These are phyloP conservation scores for Elsinoe arachidis DNA, from an alignment of 2,329 filamentous ascomycete species.

Conservation along the genomic window DNA sequence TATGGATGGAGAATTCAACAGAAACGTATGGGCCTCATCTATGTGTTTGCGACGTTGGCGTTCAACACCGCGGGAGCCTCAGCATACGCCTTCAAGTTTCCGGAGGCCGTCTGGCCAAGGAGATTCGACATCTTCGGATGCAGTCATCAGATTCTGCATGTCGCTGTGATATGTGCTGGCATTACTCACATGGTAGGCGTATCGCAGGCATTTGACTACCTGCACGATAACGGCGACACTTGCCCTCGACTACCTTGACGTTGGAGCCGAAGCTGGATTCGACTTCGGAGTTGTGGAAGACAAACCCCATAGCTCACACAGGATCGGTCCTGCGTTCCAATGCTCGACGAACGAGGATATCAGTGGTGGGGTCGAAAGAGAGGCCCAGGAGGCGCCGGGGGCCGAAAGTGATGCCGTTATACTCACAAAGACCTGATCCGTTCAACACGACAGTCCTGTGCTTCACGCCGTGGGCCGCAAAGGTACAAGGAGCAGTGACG, in stretches of 20 bases:
- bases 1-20: conserved; percentile 10
- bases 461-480: no score
- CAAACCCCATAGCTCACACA: no score
- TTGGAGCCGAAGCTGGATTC: no score
- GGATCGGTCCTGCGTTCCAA: no score
- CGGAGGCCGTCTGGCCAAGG: conserved; percentile 21
- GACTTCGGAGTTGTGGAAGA: no score
- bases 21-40: conserved; percentile 11
- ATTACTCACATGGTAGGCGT: conserved; percentile 21
- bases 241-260: neutral
- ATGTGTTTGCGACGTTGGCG: conserved; percentile 5
- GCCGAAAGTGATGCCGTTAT: no score
- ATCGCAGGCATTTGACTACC: conserved; percentile 13
- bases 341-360: no score
- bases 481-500: no score
- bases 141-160: conserved; percentile 27
- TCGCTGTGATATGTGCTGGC: conserved; percentile 21
- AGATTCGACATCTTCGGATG: conserved; percentile 22
- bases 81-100: conserved; percentile 7
- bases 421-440: no score
- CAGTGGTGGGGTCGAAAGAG: no score
- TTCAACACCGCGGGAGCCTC: conserved; percentile 2
- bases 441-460: no score
- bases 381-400: no score
- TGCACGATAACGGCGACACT: neutral